phyloP scores from a whole-genome alignment of 2,329 filamentous ascomycete genomes.

The Cordyceps pruinosa region DNA sequence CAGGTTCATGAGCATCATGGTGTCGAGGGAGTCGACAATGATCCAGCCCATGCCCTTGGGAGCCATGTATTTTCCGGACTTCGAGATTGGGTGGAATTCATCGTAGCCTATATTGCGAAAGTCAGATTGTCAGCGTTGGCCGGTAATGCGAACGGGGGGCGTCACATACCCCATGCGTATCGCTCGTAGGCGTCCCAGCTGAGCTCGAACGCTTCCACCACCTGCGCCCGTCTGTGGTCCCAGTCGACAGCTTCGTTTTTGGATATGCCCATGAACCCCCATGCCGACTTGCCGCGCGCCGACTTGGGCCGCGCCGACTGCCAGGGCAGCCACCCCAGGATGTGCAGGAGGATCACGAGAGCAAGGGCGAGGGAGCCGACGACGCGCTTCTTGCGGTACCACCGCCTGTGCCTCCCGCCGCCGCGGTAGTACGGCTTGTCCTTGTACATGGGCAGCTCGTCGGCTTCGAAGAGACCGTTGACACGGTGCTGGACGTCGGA shows the following conservation, averaged over 20 bases:
- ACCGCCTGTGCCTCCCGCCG: constrained; percentile 49
- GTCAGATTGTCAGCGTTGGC: not conserved
- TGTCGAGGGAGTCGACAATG: constrained; percentile 92
- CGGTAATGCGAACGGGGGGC: not conserved
- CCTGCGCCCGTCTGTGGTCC: constrained; percentile 67
- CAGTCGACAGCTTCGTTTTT: constrained; percentile 56
- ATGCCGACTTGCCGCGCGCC: constrained; percentile 32
- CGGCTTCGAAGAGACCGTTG: constrained; percentile 53
- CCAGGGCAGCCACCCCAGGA: constrained; percentile 54
- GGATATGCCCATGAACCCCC: constrained; percentile 52
- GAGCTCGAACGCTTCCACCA: constrained; percentile 81
- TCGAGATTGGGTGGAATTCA: constrained; percentile 77
- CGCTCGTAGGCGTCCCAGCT: constrained; percentile 92
- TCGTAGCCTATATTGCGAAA: constrained; percentile 58
- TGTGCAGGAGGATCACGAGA: constrained; percentile 59
- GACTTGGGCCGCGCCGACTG: constrained; percentile 31
- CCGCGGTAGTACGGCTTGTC: constrained; percentile 86
- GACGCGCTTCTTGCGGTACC: constrained; percentile 59
- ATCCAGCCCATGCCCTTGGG: constrained; percentile 92
- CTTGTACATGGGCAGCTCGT: constrained; percentile 85
- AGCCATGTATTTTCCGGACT: constrained; percentile 76
- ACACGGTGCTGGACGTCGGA: constrained; percentile 55
- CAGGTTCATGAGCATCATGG: constrained; percentile 96
- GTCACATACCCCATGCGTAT: constrained; percentile 78
- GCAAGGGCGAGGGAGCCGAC: constrained; percentile 44